Base-by-base conservation (phyloP, 2,329 filamentous ascomycete species). In the Aspergillus transmontanensis region DNA sequence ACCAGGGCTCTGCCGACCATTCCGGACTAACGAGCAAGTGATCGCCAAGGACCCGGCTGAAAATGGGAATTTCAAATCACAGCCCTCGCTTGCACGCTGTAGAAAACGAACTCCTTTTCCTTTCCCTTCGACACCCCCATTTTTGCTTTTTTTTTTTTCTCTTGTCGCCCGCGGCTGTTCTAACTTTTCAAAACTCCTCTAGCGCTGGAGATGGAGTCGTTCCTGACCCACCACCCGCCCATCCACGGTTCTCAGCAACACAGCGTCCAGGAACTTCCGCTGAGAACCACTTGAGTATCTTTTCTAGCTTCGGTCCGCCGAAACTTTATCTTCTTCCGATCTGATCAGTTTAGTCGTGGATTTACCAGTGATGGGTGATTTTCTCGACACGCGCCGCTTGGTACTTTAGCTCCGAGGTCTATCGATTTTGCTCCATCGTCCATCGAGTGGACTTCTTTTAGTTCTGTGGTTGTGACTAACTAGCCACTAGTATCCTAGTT, bases 1-100 rank as follows among this genome's bases (percentile, higher is more conserved):
- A 50, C 26, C 28, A 19, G 26, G 14, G 16, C 46, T n/a, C n/a
- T 32, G 48, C 48, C 48, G 48, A 51, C 28, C 21, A 51, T 51
- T 51, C 48, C 48, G 30, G 28, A 36, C 30, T 23, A 58, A 58
- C 21, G 26, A 58, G 23, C 45, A 58, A 58, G 50, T 16, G 57
- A 46, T 51, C 16, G 57, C 57, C 57, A 58, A 58, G 57, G 11
- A 19, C 2, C 57, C 32, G 32, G 56, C 41, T 26, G 30, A 26
- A 39, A 39, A 14, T 51, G 19, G 30, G 30, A 58, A 51, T 51
- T 58, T 58, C 45, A 58, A 51, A 58, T 51, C 57, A 34, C 26
- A 32, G n/a, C 57, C 26, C 32, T 58, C 45, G 57, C 57, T 58
- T 58, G 57, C 57, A 58, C n/a, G 39, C 39, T 30, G 55, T 21